Evolutionary conservation across 2,329 filamentous ascomycete genomes (phyloP).

Genomic region (Penicillium sp.): DNA sequence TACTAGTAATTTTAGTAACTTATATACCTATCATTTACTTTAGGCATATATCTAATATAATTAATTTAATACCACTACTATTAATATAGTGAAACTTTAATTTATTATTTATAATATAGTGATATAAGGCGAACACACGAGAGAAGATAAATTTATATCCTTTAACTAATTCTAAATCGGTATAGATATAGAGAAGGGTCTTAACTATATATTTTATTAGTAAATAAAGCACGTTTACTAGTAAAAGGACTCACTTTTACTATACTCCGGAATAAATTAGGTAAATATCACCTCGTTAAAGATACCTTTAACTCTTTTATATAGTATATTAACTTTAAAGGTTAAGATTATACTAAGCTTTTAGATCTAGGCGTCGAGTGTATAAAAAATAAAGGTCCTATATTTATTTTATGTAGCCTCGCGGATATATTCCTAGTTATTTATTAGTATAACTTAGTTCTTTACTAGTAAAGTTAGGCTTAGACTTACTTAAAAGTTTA

Average conservation of each 20-base stretch:
- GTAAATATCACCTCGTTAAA: not conserved
- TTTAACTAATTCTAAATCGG: not conserved
- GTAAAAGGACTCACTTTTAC: not conserved
- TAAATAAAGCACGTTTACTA: not conserved
- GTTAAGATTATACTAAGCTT: no score
- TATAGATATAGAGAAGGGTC: not conserved
- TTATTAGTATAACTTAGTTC: no score
- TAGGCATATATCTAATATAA: slow-evolving; percentile 4
- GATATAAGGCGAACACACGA: not conserved
- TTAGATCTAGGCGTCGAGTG: no score
- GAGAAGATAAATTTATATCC: slow-evolving; percentile 5
- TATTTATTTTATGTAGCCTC: no score
- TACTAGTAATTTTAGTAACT: not conserved
- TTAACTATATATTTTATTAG: slow-evolving; percentile 7
- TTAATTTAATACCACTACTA: slow-evolving; percentile 3
- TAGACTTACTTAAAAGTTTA: no score
- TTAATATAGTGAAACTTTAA: not conserved
- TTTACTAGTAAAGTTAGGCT: no score
- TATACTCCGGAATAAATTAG: not conserved
- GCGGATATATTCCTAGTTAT: no score
- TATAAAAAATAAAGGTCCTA: no score
- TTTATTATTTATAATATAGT: not conserved
- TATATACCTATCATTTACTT: slow-evolving; percentile 7
- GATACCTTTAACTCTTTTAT: no score
- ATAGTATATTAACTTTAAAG: no score